phyloP scores from a whole-genome alignment of 1,139 yeast genomes.

The Pichia sp. region DNA sequence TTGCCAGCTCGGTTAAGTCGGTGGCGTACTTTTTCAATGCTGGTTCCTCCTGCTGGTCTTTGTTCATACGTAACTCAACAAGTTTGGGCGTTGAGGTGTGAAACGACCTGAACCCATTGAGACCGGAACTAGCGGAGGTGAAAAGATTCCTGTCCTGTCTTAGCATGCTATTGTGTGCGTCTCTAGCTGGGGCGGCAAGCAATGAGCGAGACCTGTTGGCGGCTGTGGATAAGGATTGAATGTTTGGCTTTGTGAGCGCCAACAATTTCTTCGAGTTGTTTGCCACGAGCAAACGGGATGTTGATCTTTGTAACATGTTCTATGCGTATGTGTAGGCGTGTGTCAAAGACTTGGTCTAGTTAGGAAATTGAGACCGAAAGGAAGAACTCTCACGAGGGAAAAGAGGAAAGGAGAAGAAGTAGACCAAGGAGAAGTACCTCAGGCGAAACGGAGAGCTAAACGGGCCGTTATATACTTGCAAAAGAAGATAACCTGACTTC shows the following conservation, averaged over 20 bases:
- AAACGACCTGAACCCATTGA: conserved; percentile 2
- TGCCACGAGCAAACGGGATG: neutral
- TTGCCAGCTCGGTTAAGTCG: conserved; percentile 80
- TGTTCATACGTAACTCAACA: conserved; percentile 36
- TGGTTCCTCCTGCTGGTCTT: conserved; percentile 56
- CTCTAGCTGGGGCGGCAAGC: neutral
- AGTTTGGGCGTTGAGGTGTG: neutral
- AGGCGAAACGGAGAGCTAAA: too few relatives aligned
- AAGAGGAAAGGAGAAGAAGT: neutral
- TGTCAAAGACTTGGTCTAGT: neutral
- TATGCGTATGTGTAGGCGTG: neutral
- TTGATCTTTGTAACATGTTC: neutral
- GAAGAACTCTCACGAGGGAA: neutral
- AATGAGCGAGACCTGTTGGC: neutral
- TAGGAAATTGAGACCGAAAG: neutral
- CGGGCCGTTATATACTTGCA: neutral
- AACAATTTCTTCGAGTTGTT: neutral
- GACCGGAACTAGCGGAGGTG: neutral
- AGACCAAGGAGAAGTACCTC: neutral
- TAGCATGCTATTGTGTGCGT: neutral
- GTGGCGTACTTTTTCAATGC: conserved; percentile 87
- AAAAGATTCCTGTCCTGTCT: neutral
- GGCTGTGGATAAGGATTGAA: neutral
- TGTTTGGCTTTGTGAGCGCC: neutral
- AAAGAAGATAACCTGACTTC: neutral